Conservation (phyloP, 1,284 basidiomycete species). For the Boletus semigastroideus region DNA sequence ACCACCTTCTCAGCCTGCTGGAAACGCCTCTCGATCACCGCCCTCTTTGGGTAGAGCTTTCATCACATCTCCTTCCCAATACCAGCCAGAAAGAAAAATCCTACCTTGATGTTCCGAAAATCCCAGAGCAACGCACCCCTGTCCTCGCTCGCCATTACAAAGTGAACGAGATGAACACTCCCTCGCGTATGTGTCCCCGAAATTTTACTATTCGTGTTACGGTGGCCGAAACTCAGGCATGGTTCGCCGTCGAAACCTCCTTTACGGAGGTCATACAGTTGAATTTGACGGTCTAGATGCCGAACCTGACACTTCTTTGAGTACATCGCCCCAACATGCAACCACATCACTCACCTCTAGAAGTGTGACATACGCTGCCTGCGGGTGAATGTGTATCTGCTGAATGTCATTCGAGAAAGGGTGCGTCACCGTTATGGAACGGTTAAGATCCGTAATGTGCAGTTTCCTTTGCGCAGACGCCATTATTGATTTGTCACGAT, state of each 20-base stretch:
- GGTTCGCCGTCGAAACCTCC: conserved; percentile 39
- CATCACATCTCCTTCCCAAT: conserved; percentile 17
- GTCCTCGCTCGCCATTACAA: conserved; percentile 47
- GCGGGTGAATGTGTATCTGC: conserved; percentile 48
- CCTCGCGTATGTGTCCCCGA: conserved; percentile 30
- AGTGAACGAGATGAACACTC: conserved; percentile 38
- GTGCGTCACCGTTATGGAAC: conserved; percentile 24
- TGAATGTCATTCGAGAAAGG: conserved; percentile 41
- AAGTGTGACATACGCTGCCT: conserved; percentile 41
- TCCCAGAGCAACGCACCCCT: conserved; percentile 50
- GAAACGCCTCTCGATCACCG: conserved; percentile 33
- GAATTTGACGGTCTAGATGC: conserved; percentile 48
- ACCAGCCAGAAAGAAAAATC: conserved; percentile 8
- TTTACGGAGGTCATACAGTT: conserved; percentile 45
- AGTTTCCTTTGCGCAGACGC: conserved; percentile 36
- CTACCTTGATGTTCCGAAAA: conserved; percentile 46
- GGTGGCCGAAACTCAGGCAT: conserved; percentile 46
- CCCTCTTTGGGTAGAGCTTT: conserved; percentile 33
- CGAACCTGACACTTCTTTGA: conserved; percentile 38
- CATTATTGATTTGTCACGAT: conserved; percentile 34
- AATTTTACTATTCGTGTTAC: conserved; percentile 25
- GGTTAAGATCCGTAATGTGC: conserved; percentile 35
- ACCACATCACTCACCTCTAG: conserved; percentile 43
- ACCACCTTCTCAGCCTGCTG: conserved; percentile 37
- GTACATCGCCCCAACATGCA: conserved; percentile 15